Evolutionary conservation across 2,329 filamentous ascomycete genomes (phyloP), one percentile per base, ranked within the genome.

Genomic region (Pseudocercospora crystallina): DNA sequence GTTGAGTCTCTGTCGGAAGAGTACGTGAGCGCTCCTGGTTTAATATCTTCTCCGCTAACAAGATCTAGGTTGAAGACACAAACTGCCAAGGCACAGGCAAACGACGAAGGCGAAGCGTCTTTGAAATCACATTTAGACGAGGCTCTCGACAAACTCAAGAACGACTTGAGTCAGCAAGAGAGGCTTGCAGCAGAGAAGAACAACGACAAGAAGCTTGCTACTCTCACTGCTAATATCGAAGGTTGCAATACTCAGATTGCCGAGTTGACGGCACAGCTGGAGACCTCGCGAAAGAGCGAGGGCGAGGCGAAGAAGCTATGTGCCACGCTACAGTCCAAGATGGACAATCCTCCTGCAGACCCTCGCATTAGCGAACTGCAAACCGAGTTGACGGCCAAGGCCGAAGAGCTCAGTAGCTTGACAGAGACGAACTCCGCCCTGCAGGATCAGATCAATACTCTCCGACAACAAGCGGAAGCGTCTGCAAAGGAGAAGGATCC

Each of bases 1-100:
- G 29, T 65, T 3, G 55, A 59, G 12, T 37, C 43, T 7, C 14
- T 65, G 5, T 46, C 44, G 2, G 50, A 61, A 43, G 50, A 39
- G 58, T 58, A 32, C 46, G 54, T 45, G 11, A 26, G 20, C 7
- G 20, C 3, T 26, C 20, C 7, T 26, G 20, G 20, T 26, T 26
- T 26, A 7, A 26, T 26, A 26, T 4, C 20, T 26, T 3, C 3
- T 26, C 20, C 20, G 20, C 20, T 26, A 26, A 26, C 7, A 26
- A 26, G 20, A 26, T 26, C 20, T 26, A 26, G 20, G 4, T 26
- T 26, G 20, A 26, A 26, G 20, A 26, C 20, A 26, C 20, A 26
- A 26, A 7, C 20, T 26, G 20, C 20, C 20, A 26, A 26, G 20
- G 20, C 7, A 26, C 20, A 26, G n/a, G 11, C 30, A 8, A 12